These are phyloP conservation scores for Nannochloropsis oceanica DNA, from an alignment of 108 stramenopile genomes.

Conservation along the genomic window DNA sequence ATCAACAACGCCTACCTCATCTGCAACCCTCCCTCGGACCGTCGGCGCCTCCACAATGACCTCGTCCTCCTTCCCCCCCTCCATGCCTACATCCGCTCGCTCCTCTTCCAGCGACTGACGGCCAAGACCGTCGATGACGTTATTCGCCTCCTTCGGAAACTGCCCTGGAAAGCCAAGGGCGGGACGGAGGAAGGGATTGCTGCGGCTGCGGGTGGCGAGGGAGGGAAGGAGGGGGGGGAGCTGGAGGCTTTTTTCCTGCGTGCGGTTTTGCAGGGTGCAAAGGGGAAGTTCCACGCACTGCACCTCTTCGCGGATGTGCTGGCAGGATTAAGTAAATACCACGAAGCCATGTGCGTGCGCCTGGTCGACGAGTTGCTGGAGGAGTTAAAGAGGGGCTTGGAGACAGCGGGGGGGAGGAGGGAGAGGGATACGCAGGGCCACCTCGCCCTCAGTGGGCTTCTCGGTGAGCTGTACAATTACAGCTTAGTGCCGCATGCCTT, in stretches of 20 bases:
- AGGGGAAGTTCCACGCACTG: constrained; percentile 61
- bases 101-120: not conserved
- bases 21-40: constrained; percentile 9
- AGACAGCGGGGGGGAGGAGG: constrained; percentile 5
- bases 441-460: constrained; percentile 57
- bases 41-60: not conserved
- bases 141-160: not conserved
- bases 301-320: constrained; percentile 60
- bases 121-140: not conserved
- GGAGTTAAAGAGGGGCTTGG: constrained; percentile 66
- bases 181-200: not conserved
- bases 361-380: constrained; percentile 68
- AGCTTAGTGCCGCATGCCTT: constrained; percentile 50
- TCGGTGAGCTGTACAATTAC: constrained; percentile 66
- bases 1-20: constrained; percentile 33
- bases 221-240: not conserved
- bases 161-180: not conserved
- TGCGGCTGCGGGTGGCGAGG: not conserved
- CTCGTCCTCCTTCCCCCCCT: not conserved
- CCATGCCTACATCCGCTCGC: not conserved
- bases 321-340: constrained; percentile 43
- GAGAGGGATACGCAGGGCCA: constrained; percentile 62
- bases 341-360: constrained; percentile 42
- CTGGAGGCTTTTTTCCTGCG: constrained; percentile 43
- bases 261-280: constrained; percentile 64